Evolutionary conservation across 2,329 filamentous ascomycete genomes (phyloP), one percentile per base, ranked within the genome.

Genomic region (Fusarium torreyae): DNA sequence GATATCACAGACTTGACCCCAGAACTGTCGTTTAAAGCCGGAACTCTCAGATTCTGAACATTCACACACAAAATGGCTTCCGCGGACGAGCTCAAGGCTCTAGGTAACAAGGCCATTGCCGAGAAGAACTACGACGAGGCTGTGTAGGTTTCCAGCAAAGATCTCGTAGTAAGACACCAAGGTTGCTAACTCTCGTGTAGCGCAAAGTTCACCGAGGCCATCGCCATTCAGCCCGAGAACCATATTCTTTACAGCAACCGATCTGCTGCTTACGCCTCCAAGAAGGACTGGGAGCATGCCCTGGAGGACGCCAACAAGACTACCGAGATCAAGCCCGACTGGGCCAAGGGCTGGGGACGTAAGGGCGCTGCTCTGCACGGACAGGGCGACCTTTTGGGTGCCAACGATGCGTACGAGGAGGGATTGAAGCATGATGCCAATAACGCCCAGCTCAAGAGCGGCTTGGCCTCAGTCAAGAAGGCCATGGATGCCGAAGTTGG

Each of bases 161-260:
- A 42, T n/a, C 15, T 20, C n/a, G 50, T 26, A 50, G 17, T 17
- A 28, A 6, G 38, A 66, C 18, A 60, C 42, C 18, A 51, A 22
- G 39, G 43, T 53, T 45, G 43, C 70, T 76, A 36, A 77, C 66
- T 42, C 28, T 6, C 48, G 48, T 38, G 43, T 74, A 98, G 95
- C 80, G 91, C 94, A 74, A 96, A 98, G 79, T 99, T 99, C 83
- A 92, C 94, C 60, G 88, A 97, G 82, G 96, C 96, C 53, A 98
- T 99, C 77, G 92, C 89, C 58, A 83, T 97, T 76, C 93, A 98
- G 69, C 91, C 94, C 50, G 84, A 86, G 66, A 99, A 99, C 82
- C 96, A 99, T 82, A 95, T 99, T 73, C 92, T 99, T 60, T 99
- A 95, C 87, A 98, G 94, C 77, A 99, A 99, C 84, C 91, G 96